A percentile compares a stretch with the other conserved stretches of the same genome.
Conservation (phyloP, 1,139 yeast species). For the Yamadazyma spencermartinsiae region DNA sequence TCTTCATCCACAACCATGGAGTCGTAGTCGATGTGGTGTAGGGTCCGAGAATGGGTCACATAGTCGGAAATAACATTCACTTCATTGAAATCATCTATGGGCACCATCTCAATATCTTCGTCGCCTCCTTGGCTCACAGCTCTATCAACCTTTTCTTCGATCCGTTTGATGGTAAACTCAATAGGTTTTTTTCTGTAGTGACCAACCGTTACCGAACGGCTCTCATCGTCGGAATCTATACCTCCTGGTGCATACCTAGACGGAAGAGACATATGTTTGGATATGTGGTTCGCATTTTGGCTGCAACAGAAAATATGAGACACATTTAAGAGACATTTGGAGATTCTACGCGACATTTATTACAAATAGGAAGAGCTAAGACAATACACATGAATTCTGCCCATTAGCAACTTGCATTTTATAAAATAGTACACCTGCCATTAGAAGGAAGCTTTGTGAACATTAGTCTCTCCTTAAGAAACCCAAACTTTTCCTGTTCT, state of each 20-base stretch:
- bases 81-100: constrained; percentile 48
- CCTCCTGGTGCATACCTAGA: constrained; percentile 49
- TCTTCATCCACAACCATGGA: constrained; percentile 20
- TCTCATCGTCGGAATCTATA: constrained; percentile 29
- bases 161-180: constrained; percentile 28
- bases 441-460: too few species aligned
- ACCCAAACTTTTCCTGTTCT: too few species aligned
- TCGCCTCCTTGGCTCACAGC: constrained; percentile 25
- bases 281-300: neutral
- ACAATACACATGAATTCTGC: too few species aligned
- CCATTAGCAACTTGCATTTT: too few species aligned
- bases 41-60: constrained; percentile 25
- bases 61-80: constrained; percentile 47
- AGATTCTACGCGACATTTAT: too few species aligned
- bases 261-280: constrained; percentile 28
- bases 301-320: too few species aligned
- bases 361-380: too few species aligned
- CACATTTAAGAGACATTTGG: too few species aligned
- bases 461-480: too few species aligned
- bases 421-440: too few species aligned
- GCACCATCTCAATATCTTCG: constrained; percentile 53
- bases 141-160: constrained; percentile 35
- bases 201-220: constrained; percentile 36
- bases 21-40: constrained; percentile 14
- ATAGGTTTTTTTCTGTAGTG: constrained; percentile 19